These are phyloP conservation scores for Sarcodon sp. DNA, from an alignment of 768 basidiomycete genomes.

Conservation along the genomic window DNA sequence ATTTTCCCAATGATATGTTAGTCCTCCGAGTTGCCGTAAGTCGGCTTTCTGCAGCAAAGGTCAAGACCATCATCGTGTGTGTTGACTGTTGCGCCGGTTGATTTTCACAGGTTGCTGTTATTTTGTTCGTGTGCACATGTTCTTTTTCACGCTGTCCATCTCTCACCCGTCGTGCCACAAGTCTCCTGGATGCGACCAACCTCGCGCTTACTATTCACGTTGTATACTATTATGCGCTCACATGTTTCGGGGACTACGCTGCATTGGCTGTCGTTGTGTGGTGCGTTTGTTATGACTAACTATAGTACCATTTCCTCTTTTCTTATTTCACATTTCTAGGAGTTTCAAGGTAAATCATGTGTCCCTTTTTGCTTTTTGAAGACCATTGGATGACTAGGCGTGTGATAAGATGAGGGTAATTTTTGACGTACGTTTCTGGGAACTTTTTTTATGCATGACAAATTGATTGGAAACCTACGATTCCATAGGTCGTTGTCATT, in stretches of 20 bases:
- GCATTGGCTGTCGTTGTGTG: not conserved
- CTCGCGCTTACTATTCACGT: not conserved
- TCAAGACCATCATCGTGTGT: not conserved
- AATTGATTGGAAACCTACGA: not conserved
- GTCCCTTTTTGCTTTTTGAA: too few relatives aligned
- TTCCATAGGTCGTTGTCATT: too few relatives aligned
- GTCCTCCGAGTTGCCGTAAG: not conserved
- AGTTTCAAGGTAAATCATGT: not conserved
- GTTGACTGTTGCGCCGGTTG: too few relatives aligned
- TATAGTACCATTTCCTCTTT: too few relatives aligned
- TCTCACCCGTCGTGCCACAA: not conserved
- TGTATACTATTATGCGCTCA: not conserved
- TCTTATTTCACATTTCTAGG: not conserved
- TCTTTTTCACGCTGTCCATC: too few relatives aligned
- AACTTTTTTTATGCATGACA: not conserved
- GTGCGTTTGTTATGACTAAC: not conserved
- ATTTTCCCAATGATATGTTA: not conserved
- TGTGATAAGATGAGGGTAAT: not conserved
- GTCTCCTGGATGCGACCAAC: not conserved
- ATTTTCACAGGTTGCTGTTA: not conserved
- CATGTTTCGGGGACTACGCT: not conserved
- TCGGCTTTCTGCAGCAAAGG: not conserved
- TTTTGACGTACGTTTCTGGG: not conserved
- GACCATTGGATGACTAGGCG: too few relatives aligned
- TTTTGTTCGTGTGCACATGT: not conserved